phyloP scores from a whole-genome alignment of 305 asterid genomes.

The Vinca major region DNA sequence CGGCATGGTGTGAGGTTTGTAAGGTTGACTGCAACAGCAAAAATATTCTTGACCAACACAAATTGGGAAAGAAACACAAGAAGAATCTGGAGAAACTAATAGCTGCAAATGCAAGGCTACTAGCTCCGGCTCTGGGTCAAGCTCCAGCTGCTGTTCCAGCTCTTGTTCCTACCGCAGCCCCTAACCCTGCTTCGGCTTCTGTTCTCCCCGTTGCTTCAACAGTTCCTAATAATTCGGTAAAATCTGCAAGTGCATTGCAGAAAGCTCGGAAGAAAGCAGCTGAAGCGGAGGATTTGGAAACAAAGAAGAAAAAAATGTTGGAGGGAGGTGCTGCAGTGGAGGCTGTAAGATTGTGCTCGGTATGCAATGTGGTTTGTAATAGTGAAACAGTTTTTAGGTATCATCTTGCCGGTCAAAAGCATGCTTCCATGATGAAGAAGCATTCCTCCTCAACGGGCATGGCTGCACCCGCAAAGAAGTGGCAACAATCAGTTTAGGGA shows the following conservation, averaged over 20 bases:
- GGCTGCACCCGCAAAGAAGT: slow-evolving; percentile 22
- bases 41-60: slow-evolving; percentile 50
- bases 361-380: slow-evolving; percentile 75
- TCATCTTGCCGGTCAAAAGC: slow-evolving; percentile 75
- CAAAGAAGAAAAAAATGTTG: slow-evolving; percentile 48
- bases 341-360: slow-evolving; percentile 38
- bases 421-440: slow-evolving; percentile 49
- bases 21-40: slow-evolving; percentile 44
- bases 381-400: slow-evolving; percentile 46
- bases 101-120: slow-evolving; percentile 8
- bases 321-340: slow-evolving; percentile 58
- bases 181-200: slow-evolving; percentile 1
- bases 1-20: slow-evolving; percentile 65
- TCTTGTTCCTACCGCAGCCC: not conserved
- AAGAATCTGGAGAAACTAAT: slow-evolving; percentile 43
- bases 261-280: slow-evolving; percentile 38
- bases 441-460: slow-evolving; percentile 20
- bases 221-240: slow-evolving; percentile 18
- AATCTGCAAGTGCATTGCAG: slow-evolving; percentile 13
- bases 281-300: slow-evolving; percentile 41
- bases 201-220: slow-evolving; percentile 14
- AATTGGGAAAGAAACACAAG: slow-evolving; percentile 54
- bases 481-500: not conserved
- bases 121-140: not conserved
- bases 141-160: not conserved